Percentiles rank a stretch among this genome's conserved stretches.
These are phyloP conservation scores for Ogataea minuta DNA, from an alignment of 805 yeast species.

Conservation along the genomic window DNA sequence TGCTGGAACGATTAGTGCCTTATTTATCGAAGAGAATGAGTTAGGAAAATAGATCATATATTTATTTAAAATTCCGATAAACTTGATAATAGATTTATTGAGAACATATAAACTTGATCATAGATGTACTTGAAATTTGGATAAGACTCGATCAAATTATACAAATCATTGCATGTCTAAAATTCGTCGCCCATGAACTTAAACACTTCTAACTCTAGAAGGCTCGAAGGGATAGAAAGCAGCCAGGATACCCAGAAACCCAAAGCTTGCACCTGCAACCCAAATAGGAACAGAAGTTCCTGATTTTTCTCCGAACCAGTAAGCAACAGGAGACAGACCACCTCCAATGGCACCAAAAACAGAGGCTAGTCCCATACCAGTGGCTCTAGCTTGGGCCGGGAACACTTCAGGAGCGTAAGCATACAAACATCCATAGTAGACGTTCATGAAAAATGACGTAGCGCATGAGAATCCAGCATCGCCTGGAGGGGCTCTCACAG, in stretches of 20 bases:
- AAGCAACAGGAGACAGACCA: constrained; percentile 56
- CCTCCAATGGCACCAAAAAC: constrained; percentile 53
- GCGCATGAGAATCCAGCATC: constrained; percentile 50
- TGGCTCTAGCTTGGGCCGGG: constrained; percentile 51
- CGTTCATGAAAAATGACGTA: constrained; percentile 46
- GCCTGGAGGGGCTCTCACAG: constrained; percentile 52
- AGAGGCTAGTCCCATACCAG: constrained; percentile 60
- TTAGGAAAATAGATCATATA: constrained; percentile 11
- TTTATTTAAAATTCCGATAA: not conserved
- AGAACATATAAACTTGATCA: no score
- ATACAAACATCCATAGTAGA: constrained; percentile 57
- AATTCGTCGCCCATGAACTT: no score
- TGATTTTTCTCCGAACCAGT: constrained; percentile 46
- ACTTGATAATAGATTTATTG: no score
- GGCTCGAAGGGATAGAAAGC: constrained; percentile 53
- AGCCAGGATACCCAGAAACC: constrained; percentile 44
- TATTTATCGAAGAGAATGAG: constrained; percentile 17
- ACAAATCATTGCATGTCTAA: no score
- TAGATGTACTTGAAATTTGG: no score
- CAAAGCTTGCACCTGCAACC: constrained; percentile 57
- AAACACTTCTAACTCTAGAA: constrained; percentile 36
- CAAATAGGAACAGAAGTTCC: constrained; percentile 59
- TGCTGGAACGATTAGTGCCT: constrained; percentile 10
- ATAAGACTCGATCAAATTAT: no score
- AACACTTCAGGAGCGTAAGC: constrained; percentile 68